phyloP scores from a whole-genome alignment of 108 stramenopile species.

The Aurantiochytrium sp. region DNA sequence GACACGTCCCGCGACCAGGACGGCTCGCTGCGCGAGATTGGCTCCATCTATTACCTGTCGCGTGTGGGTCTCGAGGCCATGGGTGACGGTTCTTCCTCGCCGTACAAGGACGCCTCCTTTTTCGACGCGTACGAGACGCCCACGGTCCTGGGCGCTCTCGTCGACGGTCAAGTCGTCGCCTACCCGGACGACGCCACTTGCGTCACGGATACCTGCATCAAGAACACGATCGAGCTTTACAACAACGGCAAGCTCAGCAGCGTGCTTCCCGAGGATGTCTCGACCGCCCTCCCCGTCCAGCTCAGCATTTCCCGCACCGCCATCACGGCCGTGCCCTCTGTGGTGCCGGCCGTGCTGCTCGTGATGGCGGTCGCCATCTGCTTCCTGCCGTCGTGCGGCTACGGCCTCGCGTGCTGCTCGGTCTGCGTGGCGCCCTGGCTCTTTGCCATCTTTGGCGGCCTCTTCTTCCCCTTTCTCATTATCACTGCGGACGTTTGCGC shows the following conservation, averaged over 20 bases:
- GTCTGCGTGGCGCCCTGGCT: not conserved
- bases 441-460: conserved; percentile 52
- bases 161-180: not conserved
- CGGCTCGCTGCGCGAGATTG: not conserved
- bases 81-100: not conserved
- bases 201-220: not conserved
- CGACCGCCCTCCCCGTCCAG: not conserved
- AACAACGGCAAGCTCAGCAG: not conserved
- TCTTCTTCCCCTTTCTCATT: conserved; percentile 37
- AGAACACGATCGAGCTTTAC: not conserved
- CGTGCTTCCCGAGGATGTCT: not conserved
- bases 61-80: not conserved
- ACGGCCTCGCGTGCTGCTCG: not conserved
- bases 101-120: not conserved
- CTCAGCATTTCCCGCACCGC: not conserved
- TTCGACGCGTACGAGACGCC: not conserved
- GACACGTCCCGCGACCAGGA: not conserved
- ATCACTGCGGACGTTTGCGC: not conserved
- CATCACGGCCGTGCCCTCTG: not conserved
- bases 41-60: not conserved
- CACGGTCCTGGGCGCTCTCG: not conserved
- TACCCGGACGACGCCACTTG: not conserved
- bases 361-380: not conserved
- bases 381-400: not conserved
- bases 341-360: not conserved